Evolutionary conservation across 164 flowering plant species (phyloP), one percentile per base, ranked within the genome.

Genomic region (Berberis vulgaris): DNA sequence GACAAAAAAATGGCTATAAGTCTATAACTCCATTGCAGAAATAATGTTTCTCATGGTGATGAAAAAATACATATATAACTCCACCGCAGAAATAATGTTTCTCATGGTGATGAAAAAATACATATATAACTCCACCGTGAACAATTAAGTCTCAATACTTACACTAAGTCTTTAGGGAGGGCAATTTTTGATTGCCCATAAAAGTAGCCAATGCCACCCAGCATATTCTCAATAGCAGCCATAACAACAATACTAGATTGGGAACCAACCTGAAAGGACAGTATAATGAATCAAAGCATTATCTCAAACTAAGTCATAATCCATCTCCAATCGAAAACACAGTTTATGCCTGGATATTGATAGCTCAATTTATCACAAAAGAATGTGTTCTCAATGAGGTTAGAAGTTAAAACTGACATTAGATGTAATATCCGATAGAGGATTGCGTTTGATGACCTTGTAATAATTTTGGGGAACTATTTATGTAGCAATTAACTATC

Each of bases 171-270:
- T 54, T 56, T 69, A 8, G 85, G 87, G 58, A 83, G 69, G 42
- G 89, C 79, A 65, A 95, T 86, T 75, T 79, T 88, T 69, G 98
- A 91, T 71, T 85, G 91, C 54, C 99, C 99, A 73, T 83, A 95
- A 69, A 89, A 91, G 79, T 95, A 91, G 58, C 99, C 99, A 76
- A 95, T 85, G 65, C 97, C 97, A 60, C 99, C 99, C 65, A 95
- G 69, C 80, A 95, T 50, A 68, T 95, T 95, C 45, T 81, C 91
- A 64, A 91, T 73, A 62, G 97, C 96, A 72, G 91, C 89, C 77
- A 82, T 89, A 66, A 96, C 95, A 67, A 84, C 96, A 65, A 26
- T 44, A 26, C 69, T 38, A 3, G 88, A 74, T 63, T 88, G 83
- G n/a, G 79, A 50, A 69, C 79, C 86, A 69, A 85, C 82, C 99